Conservation (phyloP, 2,329 filamentous ascomycete genomes). For the Biscogniauxia marginata region DNA sequence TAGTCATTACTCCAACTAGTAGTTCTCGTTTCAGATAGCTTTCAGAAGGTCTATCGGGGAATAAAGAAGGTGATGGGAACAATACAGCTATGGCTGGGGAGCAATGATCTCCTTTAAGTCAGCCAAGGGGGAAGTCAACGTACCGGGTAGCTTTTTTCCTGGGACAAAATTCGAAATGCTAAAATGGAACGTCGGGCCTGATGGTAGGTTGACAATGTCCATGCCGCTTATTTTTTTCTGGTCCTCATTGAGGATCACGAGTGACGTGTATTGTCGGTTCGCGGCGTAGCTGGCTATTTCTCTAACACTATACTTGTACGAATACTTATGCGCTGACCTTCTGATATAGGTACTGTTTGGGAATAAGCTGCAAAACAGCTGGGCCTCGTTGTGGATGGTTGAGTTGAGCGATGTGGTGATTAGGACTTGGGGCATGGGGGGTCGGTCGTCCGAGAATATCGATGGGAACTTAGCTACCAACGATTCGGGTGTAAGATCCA, state of each 20-base stretch:
- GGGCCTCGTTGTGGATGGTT: constrained; percentile 79
- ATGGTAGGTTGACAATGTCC: constrained; percentile 79
- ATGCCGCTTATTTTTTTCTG: constrained; percentile 80
- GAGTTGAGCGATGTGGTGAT: constrained; percentile 90
- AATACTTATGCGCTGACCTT: constrained; percentile 77
- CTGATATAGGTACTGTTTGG: constrained; percentile 86
- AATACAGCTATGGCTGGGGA: no score
- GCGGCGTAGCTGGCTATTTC: constrained; percentile 86
- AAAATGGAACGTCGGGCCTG: constrained; percentile 91
- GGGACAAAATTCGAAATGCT: constrained; percentile 33
- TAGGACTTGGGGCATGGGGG: constrained; percentile 75
- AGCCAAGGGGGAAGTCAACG: not conserved
- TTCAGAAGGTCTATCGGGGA: no score
- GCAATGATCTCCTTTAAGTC: not conserved
- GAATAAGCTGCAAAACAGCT: constrained; percentile 77
- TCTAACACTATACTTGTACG: constrained; percentile 86
- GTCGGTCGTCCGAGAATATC: constrained; percentile 59
- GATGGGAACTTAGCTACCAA: constrained; percentile 61
- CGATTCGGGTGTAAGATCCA: constrained; percentile 61
- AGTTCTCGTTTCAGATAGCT: no score
- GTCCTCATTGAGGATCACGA: constrained; percentile 86
- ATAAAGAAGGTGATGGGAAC: no score
- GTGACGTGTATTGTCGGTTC: constrained; percentile 78
- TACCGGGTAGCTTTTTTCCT: not conserved
- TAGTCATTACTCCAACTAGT: not conserved